Percentiles rank a stretch among this genome's conserved stretches.
phyloP scores from a whole-genome alignment of 352 stramenopile genomes.

The Phytophthora sp. region DNA sequence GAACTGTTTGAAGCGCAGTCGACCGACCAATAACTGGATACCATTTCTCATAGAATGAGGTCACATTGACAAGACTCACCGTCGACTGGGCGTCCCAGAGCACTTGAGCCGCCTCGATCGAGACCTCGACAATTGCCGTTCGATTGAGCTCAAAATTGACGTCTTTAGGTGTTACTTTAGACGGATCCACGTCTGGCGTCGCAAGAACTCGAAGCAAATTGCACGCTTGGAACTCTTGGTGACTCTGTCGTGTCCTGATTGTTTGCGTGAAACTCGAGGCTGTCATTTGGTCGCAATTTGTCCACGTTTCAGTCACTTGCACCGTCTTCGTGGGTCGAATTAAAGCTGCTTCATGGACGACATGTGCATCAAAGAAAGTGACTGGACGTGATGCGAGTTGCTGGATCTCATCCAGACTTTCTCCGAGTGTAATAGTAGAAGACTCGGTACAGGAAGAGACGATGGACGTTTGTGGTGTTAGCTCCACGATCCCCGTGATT shows the following conservation, averaged over 20 bases:
- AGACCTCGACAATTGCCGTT: slow-evolving; percentile 31
- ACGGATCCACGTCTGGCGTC: slow-evolving; percentile 5
- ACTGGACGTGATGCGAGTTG: slow-evolving; percentile 48
- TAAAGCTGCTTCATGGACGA: slow-evolving; percentile 50
- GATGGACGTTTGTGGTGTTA: slow-evolving; percentile 21
- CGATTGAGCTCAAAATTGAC: slow-evolving; percentile 65
- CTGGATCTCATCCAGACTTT: slow-evolving; percentile 49
- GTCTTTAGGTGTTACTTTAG: slow-evolving; percentile 40
- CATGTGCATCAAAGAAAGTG: slow-evolving; percentile 52
- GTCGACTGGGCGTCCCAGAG: slow-evolving; percentile 39
- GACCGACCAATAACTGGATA: slow-evolving; percentile 47
- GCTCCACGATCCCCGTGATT: slow-evolving; percentile 20
- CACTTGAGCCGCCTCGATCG: slow-evolving; percentile 44
- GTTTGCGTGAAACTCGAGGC: slow-evolving; percentile 37
- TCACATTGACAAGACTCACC: slow-evolving; percentile 49
- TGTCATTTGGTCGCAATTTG: slow-evolving; percentile 28
- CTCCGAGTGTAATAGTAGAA: slow-evolving; percentile 40
- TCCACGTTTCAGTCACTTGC: slow-evolving; percentile 47
- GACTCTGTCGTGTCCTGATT: slow-evolving; percentile 34
- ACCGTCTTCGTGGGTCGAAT: slow-evolving; percentile 51
- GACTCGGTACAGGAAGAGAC: slow-evolving; percentile 36
- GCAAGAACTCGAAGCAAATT: slow-evolving; percentile 58
- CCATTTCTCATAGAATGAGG: slow-evolving; percentile 53
- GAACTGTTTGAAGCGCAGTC: slow-evolving; percentile 17
- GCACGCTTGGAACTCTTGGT: slow-evolving; percentile 50